A percentile compares a stretch with the other conserved stretches of the same genome.
phyloP scores from a whole-genome alignment of 2,329 filamentous ascomycete genomes.

The Talaromyces funiculosus region DNA sequence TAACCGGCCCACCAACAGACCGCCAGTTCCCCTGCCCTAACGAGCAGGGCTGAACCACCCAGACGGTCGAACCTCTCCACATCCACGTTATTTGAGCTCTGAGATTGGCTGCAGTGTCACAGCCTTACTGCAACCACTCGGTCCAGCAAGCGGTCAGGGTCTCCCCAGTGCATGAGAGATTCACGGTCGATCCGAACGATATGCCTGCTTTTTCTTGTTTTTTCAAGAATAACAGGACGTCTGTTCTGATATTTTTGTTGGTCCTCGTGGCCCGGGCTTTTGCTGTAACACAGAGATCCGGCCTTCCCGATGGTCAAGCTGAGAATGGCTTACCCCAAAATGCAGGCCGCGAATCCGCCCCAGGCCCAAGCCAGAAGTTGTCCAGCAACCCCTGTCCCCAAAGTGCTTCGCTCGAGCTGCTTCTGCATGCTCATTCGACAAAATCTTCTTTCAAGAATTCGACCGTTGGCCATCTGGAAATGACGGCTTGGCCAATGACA shows the following conservation, averaged over 20 bases:
- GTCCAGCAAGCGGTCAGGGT: slow-evolving; percentile 1
- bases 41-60: slow-evolving; percentile 8
- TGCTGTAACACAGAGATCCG: background rate
- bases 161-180: background rate
- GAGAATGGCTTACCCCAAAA: background rate
- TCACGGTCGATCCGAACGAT: background rate
- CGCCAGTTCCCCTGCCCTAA: slow-evolving; percentile 8
- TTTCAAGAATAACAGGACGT: background rate
- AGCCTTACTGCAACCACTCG: background rate
- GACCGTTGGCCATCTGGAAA: slow-evolving; percentile 9
- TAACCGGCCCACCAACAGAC: slow-evolving; percentile 11
- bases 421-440: slow-evolving; percentile 14
- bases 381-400: slow-evolving; percentile 5
- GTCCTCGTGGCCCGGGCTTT: background rate
- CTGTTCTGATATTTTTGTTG: background rate
- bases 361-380: slow-evolving; percentile 1
- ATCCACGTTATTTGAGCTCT: slow-evolving; percentile 17
- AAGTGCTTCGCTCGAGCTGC: background rate
- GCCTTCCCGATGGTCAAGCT: background rate
- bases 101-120: slow-evolving; percentile 5
- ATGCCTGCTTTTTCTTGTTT: background rate
- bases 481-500: slow-evolving; percentile 3
- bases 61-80: slow-evolving; percentile 6
- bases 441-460: background rate
- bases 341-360: slow-evolving; percentile 7